Base-by-base conservation (phyloP, 768 basidiomycete species). In the Thelephora ganbajun region DNA sequence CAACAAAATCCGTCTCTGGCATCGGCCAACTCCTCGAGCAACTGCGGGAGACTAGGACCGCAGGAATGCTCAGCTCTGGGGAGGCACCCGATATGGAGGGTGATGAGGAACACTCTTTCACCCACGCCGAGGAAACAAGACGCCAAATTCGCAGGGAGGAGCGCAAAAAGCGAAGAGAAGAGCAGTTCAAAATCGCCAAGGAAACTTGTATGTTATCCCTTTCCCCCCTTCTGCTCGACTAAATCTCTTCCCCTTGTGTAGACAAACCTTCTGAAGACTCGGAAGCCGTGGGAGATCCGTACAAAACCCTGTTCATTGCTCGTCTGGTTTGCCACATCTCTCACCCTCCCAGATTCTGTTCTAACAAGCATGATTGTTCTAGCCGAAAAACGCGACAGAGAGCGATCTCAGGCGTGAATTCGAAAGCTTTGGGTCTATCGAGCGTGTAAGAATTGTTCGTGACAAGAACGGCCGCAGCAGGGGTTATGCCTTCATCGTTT, bases 401-500 rank as follows among this genome's bases (percentile, higher is more conserved):
- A 81, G 69, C 49, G 96, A 99, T 63, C 71, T 99, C 23, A 78
- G 90, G 44, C 81, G 91, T 50, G 96, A 98, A 62, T 99, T 99
- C 53, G 93, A 97, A 60, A 79, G 80, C 22, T 98, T 87, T 61
- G 96, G 96, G 18, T 83, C 84, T 7, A 90, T 99, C 55, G 96
- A 98, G 68, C 78, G 88, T 50, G 83, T 98, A 54, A 76, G 91
- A 51, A 87, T 99, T 47, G 93, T 97, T 11, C 79, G 83, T 33
- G 89, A 96, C 71, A 80, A 85, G 63, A 92, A 92, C 59, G 77
- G 74, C 44, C 85, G 89, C 49, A 78, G 85, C 59, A 71, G 85
- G 53, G 91, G 92, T 12, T 98, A 97, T 62, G 94, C 94, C 18
- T 99, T 99, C 66, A 74, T 99, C 53, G 92, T 99, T 14, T 99